Evolutionary conservation across 805 yeast species (phyloP).

Genomic region (Yamadazyma nakazawae): DNA sequence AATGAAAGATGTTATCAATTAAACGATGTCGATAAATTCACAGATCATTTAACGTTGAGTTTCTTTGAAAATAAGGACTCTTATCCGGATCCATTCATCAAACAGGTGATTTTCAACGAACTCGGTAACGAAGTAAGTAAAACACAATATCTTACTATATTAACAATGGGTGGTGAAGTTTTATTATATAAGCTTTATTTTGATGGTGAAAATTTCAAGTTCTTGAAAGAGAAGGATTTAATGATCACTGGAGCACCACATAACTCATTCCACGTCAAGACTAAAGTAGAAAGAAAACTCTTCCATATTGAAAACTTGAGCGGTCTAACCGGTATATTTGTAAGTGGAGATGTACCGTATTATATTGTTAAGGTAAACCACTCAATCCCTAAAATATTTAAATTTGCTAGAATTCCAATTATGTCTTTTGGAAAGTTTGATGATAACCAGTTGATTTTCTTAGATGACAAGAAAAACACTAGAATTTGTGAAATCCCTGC

Average conservation of each 20-base stretch:
- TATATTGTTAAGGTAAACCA: constrained; percentile 62
- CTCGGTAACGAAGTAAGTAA: constrained; percentile 56
- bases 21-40: constrained; percentile 45
- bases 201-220: constrained; percentile 42
- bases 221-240: constrained; percentile 43
- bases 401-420: constrained; percentile 61
- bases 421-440: constrained; percentile 63
- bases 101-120: constrained; percentile 59
- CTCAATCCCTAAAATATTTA: constrained; percentile 62
- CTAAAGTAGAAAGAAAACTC: constrained; percentile 64
- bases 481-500: constrained; percentile 52
- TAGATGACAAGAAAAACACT: constrained; percentile 68
- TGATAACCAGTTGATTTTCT: constrained; percentile 60
- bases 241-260: constrained; percentile 75
- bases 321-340: constrained; percentile 58
- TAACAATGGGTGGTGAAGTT: constrained; percentile 82
- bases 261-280: constrained; percentile 68
- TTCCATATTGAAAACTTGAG: constrained; percentile 55
- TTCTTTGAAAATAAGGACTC: constrained; percentile 49
- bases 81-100: constrained; percentile 70
- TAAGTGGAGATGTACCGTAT: constrained; percentile 74
- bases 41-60: constrained; percentile 41
- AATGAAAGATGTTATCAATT: constrained; percentile 52
- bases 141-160: constrained; percentile 63
- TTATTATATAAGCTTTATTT: constrained; percentile 58